phyloP scores from a whole-genome alignment of 164 flowering plant species.

The Litsea cubeba region DNA sequence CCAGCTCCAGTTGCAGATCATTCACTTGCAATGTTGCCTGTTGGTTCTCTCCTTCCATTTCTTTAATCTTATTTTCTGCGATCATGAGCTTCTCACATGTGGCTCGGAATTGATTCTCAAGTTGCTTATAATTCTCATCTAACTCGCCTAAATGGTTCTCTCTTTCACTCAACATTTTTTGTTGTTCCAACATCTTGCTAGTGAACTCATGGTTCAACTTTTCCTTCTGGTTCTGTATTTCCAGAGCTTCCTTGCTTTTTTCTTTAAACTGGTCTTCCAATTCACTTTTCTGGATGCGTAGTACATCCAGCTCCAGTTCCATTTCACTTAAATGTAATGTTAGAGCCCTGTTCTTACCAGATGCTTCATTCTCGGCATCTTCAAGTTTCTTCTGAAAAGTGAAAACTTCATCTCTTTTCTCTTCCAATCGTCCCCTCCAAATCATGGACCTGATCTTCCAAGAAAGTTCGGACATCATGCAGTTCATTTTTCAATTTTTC shows the following conservation, averaged over 20 bases:
- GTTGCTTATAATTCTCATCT: neutral
- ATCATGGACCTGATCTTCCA: constrained; percentile 24
- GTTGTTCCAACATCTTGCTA: constrained; percentile 4
- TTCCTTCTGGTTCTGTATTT: constrained; percentile 7
- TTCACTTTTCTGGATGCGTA: constrained; percentile 3
- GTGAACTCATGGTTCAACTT: constrained; percentile 2
- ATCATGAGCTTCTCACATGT: neutral
- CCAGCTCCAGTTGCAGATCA: constrained; percentile 32
- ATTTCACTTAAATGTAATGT: constrained; percentile 1
- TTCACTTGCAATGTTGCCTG: constrained; percentile 13
- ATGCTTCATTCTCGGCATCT: constrained; percentile 30
- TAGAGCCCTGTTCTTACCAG: constrained; percentile 11
- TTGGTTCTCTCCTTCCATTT: neutral
- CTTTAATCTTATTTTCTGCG: constrained; percentile 2
- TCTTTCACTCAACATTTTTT: neutral
- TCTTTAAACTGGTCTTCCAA: constrained; percentile 6
- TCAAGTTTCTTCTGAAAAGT: constrained; percentile 26
- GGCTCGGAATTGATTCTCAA: neutral
- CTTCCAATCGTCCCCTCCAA: constrained; percentile 24
- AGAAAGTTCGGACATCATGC: neutral
- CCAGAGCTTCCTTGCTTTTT: constrained; percentile 5
- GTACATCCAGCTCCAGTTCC: constrained; percentile 2
- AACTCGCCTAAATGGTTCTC: neutral
- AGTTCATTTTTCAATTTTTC: constrained; percentile 32
- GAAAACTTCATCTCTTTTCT: constrained; percentile 29